These are phyloP conservation scores for Myxozyma nipponensis DNA, from an alignment of 805 yeast species.

Conservation along the genomic window DNA sequence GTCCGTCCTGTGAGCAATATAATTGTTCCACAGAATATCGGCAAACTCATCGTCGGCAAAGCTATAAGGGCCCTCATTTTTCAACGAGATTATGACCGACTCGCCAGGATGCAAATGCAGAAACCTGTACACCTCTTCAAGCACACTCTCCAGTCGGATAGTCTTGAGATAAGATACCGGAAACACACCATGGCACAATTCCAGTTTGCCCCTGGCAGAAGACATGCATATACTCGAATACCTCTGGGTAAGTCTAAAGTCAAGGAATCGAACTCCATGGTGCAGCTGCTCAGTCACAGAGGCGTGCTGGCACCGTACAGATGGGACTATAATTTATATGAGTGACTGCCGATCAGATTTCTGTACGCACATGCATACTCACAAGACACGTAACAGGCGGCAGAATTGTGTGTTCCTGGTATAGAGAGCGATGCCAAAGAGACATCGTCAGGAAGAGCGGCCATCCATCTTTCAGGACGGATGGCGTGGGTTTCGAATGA, in stretches of 20 bases:
- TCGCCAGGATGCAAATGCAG: conserved; percentile 53
- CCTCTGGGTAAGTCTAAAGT: conserved; percentile 59
- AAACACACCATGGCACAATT: conserved; percentile 71
- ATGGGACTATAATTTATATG: conserved; percentile 45
- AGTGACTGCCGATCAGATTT: neutral
- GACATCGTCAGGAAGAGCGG: conserved; percentile 49
- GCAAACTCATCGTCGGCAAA: conserved; percentile 68
- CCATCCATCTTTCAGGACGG: conserved; percentile 48
- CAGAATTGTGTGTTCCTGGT: conserved; percentile 85
- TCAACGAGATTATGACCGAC: conserved; percentile 61
- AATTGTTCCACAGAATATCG: conserved; percentile 55
- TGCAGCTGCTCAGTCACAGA: conserved; percentile 58
- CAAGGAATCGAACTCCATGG: conserved; percentile 73
- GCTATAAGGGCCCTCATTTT: conserved; percentile 66
- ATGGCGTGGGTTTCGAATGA: too few species aligned
- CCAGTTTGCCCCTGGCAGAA: conserved; percentile 45
- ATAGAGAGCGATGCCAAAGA: conserved; percentile 53
- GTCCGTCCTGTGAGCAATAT: conserved; percentile 47
- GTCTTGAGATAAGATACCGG: conserved; percentile 64
- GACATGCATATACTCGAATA: conserved; percentile 46
- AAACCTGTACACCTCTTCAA: conserved; percentile 58
- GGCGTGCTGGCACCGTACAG: conserved; percentile 71
- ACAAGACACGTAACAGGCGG: conserved; percentile 61
- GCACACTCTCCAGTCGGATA: conserved; percentile 47
- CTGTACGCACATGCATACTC: neutral